phyloP scores from a whole-genome alignment of 2,329 filamentous ascomycete species.

The Trichoderma aggressivum region DNA sequence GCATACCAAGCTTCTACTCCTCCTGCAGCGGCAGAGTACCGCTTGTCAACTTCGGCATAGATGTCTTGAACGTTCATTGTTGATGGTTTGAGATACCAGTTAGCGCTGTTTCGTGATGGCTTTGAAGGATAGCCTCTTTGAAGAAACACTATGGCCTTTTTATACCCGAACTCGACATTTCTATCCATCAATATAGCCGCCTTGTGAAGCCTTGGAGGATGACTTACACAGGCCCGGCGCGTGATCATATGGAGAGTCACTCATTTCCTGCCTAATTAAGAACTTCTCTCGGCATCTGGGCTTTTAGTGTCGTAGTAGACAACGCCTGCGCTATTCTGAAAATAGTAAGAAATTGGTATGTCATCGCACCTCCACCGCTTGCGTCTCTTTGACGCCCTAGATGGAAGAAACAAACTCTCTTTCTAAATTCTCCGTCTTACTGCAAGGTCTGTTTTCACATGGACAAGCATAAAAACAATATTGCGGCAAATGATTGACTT shows the following conservation, averaged over 20 bases:
- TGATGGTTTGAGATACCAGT: neutral
- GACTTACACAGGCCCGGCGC: neutral
- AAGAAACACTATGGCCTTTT: neutral
- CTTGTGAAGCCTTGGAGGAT: neutral
- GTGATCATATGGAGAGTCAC: neutral
- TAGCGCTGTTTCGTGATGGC: neutral
- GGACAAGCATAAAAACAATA: neutral
- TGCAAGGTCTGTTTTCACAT: neutral
- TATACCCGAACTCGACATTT: neutral
- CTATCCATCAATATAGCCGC: neutral
- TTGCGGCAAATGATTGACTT: neutral
- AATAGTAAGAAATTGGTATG: neutral
- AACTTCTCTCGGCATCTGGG: neutral
- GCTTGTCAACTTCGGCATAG: slow-evolving; percentile 35
- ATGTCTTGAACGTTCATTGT: slow-evolving; percentile 32
- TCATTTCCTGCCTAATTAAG: neutral
- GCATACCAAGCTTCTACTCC: slow-evolving; percentile 33
- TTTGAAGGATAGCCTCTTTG: neutral
- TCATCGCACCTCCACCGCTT: neutral
- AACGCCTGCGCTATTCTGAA: neutral
- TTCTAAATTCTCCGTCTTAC: neutral
- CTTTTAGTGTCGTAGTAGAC: no score
- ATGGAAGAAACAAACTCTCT: neutral
- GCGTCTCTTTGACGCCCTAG: neutral
- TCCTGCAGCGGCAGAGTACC: slow-evolving; percentile 34